phyloP scores from a whole-genome alignment of 2,329 filamentous ascomycete genomes.

The Xylariomycetidae sp. region DNA sequence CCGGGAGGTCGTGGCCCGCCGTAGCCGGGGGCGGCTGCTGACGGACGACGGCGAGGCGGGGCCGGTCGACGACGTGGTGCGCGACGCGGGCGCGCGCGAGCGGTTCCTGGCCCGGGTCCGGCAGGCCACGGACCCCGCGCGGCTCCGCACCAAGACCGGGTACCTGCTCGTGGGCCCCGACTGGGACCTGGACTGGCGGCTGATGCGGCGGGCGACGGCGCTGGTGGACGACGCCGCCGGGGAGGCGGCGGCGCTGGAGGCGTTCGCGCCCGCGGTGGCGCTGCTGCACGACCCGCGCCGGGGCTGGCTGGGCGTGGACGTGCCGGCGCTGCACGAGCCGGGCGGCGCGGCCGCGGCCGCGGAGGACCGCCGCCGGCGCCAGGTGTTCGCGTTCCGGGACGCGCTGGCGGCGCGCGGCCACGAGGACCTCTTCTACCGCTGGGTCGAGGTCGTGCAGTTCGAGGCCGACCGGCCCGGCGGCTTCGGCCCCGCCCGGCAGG shows the following conservation, averaged over 20 bases:
- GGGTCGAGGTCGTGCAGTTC: constrained; percentile 88
- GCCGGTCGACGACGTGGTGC: constrained; percentile 42
- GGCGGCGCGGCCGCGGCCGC: constrained; percentile 23
- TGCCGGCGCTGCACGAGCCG: too few relatives aligned
- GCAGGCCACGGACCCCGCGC: constrained; percentile 61
- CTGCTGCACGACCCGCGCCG: constrained; percentile 61
- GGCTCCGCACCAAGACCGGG: constrained; percentile 72
- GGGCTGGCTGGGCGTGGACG: constrained; percentile 66
- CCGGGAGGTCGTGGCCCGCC: constrained; percentile 74
- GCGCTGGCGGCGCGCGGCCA: constrained; percentile 70
- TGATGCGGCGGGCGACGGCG: constrained; percentile 60
- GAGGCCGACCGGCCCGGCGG: constrained; percentile 74
- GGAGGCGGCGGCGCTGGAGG: constrained; percentile 54
- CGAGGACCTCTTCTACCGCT: constrained; percentile 83
- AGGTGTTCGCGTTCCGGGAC: constrained; percentile 77
- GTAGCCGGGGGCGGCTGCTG: constrained; percentile 47
- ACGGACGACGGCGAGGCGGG: constrained; percentile 10
- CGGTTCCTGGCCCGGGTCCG: constrained; percentile 57
- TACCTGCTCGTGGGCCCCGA: constrained; percentile 79
- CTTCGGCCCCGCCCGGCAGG: constrained; percentile 69
- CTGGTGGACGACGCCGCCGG: constrained; percentile 74
- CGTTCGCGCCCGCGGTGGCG: constrained; percentile 66
- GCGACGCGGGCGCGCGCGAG: constrained; percentile 41
- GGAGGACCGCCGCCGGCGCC: constrained; percentile 57
- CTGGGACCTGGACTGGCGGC: constrained; percentile 82